Percentiles rank a stretch among this genome's conserved stretches.
These are phyloP conservation scores for Boletus sensibilis DNA, from an alignment of 768 basidiomycete genomes.

Conservation along the genomic window DNA sequence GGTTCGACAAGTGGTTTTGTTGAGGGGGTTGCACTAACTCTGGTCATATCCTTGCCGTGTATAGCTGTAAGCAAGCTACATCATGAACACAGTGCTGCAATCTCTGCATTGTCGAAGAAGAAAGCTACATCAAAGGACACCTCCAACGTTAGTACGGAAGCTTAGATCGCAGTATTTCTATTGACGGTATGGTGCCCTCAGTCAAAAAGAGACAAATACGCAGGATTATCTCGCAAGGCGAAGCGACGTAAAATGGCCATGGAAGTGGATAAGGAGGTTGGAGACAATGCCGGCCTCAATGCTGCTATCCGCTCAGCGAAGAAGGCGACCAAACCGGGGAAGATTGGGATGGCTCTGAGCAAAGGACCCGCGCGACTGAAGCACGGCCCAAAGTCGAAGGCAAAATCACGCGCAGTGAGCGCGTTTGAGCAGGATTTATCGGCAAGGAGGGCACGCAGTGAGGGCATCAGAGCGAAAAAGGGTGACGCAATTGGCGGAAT, in stretches of 20 bases:
- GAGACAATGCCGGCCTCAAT: conserved; percentile 52
- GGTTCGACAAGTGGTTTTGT: conserved; percentile 43
- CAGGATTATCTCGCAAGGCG: conserved; percentile 81
- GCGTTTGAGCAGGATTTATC: conserved; percentile 64
- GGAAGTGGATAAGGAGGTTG: conserved; percentile 71
- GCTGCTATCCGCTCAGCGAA: conserved; percentile 88
- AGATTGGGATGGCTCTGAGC: conserved; percentile 61
- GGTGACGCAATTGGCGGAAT: conserved; percentile 53
- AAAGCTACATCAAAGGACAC: conserved; percentile 30
- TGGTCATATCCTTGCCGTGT: not conserved
- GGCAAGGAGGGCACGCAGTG: conserved; percentile 39
- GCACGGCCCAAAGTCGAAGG: conserved; percentile 35
- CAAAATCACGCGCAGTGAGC: conserved; percentile 33
- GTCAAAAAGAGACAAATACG: conserved; percentile 75
- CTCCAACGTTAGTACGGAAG: conserved; percentile 39
- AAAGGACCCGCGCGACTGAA: conserved; percentile 35
- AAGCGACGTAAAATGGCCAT: conserved; percentile 87
- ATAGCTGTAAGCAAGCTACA: conserved; percentile 74
- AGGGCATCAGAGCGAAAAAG: conserved; percentile 67
- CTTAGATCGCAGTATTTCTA: not conserved
- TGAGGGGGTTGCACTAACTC: conserved; percentile 6
- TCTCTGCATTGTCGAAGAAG: conserved; percentile 40
- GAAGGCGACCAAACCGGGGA: conserved; percentile 67
- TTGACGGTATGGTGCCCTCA: conserved; percentile 29
- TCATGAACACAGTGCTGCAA: conserved; percentile 58